Percentiles rank a stretch among this genome's conserved stretches.
Conservation (phyloP, 805 yeast genomes). For the Zygoascus biomembranicola region DNA sequence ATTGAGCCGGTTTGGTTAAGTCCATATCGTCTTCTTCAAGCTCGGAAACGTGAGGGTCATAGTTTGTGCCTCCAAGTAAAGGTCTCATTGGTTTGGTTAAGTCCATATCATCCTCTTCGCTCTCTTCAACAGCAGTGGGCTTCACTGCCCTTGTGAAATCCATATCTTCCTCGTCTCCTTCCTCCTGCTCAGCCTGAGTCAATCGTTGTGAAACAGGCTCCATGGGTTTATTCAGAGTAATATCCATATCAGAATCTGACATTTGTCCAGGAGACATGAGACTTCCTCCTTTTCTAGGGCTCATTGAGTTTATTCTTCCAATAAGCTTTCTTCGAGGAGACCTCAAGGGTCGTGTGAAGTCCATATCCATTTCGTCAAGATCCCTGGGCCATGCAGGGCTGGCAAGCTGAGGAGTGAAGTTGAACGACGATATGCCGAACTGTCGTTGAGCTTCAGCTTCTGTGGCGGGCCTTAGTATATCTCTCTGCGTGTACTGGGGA, state of each 20-base stretch:
- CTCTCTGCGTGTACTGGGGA: neutral
- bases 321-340: neutral
- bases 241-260: neutral
- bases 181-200: neutral
- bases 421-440: neutral
- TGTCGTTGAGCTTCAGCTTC: neutral
- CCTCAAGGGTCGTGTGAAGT: neutral
- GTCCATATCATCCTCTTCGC: slow-evolving; percentile 14
- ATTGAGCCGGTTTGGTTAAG: slow-evolving; percentile 12
- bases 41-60: neutral
- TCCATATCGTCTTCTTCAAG: slow-evolving; percentile 17
- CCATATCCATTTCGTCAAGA: neutral
- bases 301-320: slow-evolving; percentile 1
- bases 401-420: neutral
- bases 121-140: neutral
- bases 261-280: neutral
- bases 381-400: neutral
- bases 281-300: neutral
- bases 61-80: neutral
- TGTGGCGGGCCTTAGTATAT: neutral
- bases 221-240: neutral
- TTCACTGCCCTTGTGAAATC: slow-evolving; percentile 4
- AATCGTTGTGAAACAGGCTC: neutral
- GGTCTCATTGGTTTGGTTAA: slow-evolving; percentile 4
- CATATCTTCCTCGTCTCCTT: slow-evolving; percentile 4